Evolutionary conservation across 2,329 filamentous ascomycete species (phyloP).

Genomic region (Trichoderma endophyticum): DNA sequence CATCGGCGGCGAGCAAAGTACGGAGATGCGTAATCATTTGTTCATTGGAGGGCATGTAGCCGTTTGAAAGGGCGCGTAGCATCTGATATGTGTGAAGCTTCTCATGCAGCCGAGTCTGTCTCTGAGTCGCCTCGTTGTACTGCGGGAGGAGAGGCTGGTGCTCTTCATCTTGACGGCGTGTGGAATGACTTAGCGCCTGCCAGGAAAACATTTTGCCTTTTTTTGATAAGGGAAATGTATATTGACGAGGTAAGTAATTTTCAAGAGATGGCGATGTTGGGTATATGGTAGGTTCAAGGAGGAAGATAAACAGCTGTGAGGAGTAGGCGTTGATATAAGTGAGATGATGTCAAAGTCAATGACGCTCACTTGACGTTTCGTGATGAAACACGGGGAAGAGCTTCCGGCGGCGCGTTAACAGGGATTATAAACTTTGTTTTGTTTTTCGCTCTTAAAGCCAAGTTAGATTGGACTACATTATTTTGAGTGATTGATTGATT

Average conservation of each 20-base stretch:
- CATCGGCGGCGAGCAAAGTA: constrained; percentile 71
- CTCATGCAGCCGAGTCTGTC: constrained; percentile 76
- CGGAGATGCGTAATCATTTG: constrained; percentile 78
- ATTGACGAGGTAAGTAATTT: too few species aligned
- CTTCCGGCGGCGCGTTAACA: background rate
- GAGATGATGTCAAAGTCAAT: constrained; percentile 5
- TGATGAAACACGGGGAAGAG: background rate
- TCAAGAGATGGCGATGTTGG: background rate
- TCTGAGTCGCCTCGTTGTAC: constrained; percentile 79
- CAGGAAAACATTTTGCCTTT: constrained; percentile 17
- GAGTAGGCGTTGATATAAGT: background rate
- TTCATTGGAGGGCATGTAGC: constrained; percentile 89
- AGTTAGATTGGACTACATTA: background rate
- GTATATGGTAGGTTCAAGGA: background rate
- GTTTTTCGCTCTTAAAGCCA: background rate
- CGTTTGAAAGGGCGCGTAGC: constrained; percentile 73
- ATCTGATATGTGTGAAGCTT: constrained; percentile 95
- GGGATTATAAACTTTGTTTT: background rate
- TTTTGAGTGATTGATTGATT: background rate
- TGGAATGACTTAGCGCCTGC: constrained; percentile 17
- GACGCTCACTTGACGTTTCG: constrained; percentile 1
- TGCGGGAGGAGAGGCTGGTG: constrained; percentile 77
- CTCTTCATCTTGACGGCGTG: constrained; percentile 51
- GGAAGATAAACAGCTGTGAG: background rate
- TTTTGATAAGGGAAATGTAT: background rate